Percentiles rank a stretch among this genome's conserved stretches.
Evolutionary conservation across 2,329 filamentous ascomycete species (phyloP).

Genomic region (Clathrospora elynae): DNA sequence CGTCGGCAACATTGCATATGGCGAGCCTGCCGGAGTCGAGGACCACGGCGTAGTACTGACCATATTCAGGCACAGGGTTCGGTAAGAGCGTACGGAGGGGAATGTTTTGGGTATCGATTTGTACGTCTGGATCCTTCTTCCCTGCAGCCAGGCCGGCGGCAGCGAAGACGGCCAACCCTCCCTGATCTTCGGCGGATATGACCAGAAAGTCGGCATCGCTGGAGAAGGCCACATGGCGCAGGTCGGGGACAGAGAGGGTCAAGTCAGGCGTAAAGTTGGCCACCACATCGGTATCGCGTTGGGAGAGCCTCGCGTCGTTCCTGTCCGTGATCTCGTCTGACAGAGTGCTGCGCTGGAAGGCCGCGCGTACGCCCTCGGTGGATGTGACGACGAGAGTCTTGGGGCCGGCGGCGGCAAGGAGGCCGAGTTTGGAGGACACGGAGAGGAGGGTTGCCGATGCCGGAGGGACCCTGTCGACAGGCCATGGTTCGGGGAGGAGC

Average conservation of each 20-base stretch:
- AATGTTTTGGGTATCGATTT: conserved; percentile 76
- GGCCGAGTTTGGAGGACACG: conserved; percentile 76
- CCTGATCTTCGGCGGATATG: conserved; percentile 78
- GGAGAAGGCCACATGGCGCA: conserved; percentile 89
- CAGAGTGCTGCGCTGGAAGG: conserved; percentile 62
- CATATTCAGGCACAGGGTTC: conserved; percentile 76
- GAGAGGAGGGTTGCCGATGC: conserved; percentile 81
- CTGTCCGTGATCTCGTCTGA: conserved; percentile 12
- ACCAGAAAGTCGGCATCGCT: conserved; percentile 86
- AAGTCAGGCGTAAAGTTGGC: conserved; percentile 75
- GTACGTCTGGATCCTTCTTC: conserved; percentile 68
- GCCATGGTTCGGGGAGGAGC: conserved; percentile 78
- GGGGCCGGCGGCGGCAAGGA: conserved; percentile 86
- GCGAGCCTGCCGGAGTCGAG: conserved; percentile 80
- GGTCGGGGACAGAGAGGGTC: conserved; percentile 72
- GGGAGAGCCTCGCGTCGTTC: conserved; percentile 11
- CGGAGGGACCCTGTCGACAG: conserved; percentile 68
- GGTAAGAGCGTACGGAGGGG: conserved; percentile 75
- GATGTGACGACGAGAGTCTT: conserved; percentile 76
- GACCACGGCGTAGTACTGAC: conserved; percentile 78
- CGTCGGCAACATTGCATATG: conserved; percentile 76
- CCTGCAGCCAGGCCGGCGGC: conserved; percentile 72
- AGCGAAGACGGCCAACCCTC: conserved; percentile 78
- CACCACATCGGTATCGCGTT: conserved; percentile 65
- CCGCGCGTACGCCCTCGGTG: conserved; percentile 77